Evolutionary conservation across 2,329 filamentous ascomycete genomes (phyloP).

Genomic region (Colletotrichum karsti): DNA sequence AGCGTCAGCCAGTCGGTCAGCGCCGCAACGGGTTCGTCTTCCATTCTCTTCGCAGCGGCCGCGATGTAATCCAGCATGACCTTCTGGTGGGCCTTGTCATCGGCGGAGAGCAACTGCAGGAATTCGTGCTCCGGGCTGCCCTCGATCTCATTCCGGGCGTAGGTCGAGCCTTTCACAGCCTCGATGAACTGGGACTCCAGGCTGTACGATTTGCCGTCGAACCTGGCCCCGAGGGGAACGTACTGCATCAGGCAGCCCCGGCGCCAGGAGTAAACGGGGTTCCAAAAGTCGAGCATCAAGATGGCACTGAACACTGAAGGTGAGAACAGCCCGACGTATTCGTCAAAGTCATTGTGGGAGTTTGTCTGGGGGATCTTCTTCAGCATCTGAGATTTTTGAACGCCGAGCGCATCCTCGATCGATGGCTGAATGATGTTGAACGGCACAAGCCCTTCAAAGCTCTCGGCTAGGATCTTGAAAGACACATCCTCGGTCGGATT

Average conservation of each 20-base stretch:
- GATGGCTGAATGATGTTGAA: too few relatives aligned
- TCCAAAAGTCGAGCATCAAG: not conserved
- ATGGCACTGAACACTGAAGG: not conserved
- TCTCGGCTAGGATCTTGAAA: too few relatives aligned
- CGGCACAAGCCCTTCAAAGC: too few relatives aligned
- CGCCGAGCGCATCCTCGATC: too few relatives aligned
- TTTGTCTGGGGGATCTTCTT: too few relatives aligned
- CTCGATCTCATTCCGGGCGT: not conserved
- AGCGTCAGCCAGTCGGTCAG: not conserved
- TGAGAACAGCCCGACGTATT: too few relatives aligned
- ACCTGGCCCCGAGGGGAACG: not conserved
- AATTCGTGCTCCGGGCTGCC: not conserved
- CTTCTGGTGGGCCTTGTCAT: not conserved
- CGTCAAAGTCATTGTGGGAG: too few relatives aligned
- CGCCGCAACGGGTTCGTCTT: too few relatives aligned
- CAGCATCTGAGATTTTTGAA: too few relatives aligned
- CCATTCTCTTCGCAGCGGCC: not conserved
- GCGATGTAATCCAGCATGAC: not conserved
- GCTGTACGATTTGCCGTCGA: not conserved
- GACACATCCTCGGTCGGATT: too few relatives aligned
- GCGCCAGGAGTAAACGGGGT: not conserved
- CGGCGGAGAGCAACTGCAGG: not conserved
- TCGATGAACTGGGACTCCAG: not conserved
- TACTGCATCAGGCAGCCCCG: not conserved
- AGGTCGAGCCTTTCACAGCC: not conserved